phyloP scores from a whole-genome alignment of 257 asterid genomes.

The Henckelia pumila region DNA sequence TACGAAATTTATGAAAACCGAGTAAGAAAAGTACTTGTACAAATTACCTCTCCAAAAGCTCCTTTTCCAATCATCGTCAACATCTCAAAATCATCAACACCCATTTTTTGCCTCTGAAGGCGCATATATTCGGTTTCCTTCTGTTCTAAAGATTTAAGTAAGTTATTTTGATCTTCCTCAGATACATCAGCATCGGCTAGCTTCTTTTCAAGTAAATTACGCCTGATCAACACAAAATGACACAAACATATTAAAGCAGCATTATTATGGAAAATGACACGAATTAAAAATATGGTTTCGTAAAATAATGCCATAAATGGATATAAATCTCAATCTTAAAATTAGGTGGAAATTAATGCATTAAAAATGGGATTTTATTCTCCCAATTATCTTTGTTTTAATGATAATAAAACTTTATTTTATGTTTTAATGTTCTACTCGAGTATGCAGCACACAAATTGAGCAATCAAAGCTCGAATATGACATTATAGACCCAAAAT shows the following conservation, averaged over 20 bases:
- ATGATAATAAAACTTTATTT: too few species aligned
- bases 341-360: not conserved
- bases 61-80: constrained; percentile 98
- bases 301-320: constrained; percentile 3
- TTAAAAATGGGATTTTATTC: too few species aligned
- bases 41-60: constrained; percentile 94
- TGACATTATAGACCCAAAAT: too few species aligned
- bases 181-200: constrained; percentile 99
- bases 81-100: constrained; percentile 87
- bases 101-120: constrained; percentile 96
- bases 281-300: constrained; percentile 7
- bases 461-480: too few species aligned
- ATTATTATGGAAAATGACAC: constrained; percentile 1
- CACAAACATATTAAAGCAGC: constrained; percentile 15
- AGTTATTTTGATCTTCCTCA: constrained; percentile 92
- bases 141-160: constrained; percentile 82
- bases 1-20: constrained; percentile 12
- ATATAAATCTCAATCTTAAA: not conserved
- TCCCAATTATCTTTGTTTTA: not conserved
- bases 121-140: constrained; percentile 99
- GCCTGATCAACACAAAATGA: constrained; percentile 49
- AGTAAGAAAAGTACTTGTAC: not conserved
- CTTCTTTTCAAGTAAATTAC: constrained; percentile 78
- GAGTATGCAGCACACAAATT: too few species aligned
- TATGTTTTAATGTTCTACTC: too few species aligned